Base-by-base conservation (phyloP, 2,329 filamentous ascomycete species). In the Aaosphaeria pasadenensis region DNA sequence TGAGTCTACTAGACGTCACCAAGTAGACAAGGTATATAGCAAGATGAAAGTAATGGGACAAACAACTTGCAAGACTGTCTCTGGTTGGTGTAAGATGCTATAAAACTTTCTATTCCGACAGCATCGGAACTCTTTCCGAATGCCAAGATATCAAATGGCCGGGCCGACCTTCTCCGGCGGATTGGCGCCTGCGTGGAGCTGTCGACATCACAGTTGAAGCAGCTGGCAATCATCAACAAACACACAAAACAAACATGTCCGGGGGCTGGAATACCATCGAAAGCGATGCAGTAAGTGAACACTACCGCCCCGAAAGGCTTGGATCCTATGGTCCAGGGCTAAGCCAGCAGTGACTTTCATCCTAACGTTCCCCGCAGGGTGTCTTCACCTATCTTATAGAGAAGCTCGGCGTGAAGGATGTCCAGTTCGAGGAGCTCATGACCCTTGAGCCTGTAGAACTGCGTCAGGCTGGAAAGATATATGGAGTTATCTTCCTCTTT, bases 401-500 rank as follows among this genome's bases (percentile, higher is more conserved):
- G 64, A 85, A 84, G 63, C 87, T 99, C 53, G 94, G 94, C 44
- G 91, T 95, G 60, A 88, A 91, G 71, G 85, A 89, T 66, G 90
- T 97, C 2, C 94, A 99, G 72, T 97, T 96, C 69, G 94, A 97
- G 76, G 94, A 99, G 76, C 85, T 99, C 55, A 83, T 96, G 49
- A 87, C 89, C 1, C 85, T 99, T 56, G 92, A 97, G 60, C 78
- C 89, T 5, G 83, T 89, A 45, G 81, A 82, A 48, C 80, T 95
- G 9, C 79, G 82, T 39, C 76, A 85, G 55, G 81, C 91, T 3
- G 69, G 70, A 44, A 67, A 64, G 31, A 48, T 96, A 45, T 95
- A 96, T 75, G 94, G 94, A 63, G 90, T 99, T 58, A 96, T 99
- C 66, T 99, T 99, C 74, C 89, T 99, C 70, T 99, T 99, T 85